Conservation (phyloP, 768 basidiomycete genomes). For the Suillus paluster region DNA sequence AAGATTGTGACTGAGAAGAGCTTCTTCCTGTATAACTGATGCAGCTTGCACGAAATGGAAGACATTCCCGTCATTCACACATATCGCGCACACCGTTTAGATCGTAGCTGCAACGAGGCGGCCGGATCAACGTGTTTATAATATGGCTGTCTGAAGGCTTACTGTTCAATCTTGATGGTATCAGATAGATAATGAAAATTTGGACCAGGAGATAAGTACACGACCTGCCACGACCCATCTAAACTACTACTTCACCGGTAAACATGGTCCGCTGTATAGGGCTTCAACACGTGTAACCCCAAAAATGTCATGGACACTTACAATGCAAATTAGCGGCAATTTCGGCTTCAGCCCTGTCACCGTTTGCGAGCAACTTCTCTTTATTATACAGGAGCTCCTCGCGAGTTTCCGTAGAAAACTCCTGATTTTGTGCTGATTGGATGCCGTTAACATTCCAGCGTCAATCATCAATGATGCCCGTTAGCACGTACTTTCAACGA, state of each 20-base stretch:
- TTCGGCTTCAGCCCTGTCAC: constrained; percentile 96
- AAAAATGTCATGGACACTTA: constrained; percentile 38
- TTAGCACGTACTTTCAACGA: constrained; percentile 87
- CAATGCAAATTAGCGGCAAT: constrained; percentile 92
- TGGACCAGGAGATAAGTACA: constrained; percentile 28
- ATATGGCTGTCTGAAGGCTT: neutral
- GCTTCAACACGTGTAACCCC: constrained; percentile 26
- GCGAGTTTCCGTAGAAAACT: constrained; percentile 96
- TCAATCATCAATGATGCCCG: constrained; percentile 13
- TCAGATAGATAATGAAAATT: neutral
- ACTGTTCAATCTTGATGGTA: constrained; percentile 5
- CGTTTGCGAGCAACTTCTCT: constrained; percentile 96
- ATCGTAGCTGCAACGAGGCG: neutral
- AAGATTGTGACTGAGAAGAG: constrained; percentile 9
- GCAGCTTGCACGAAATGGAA: constrained; percentile 3
- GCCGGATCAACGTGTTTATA: constrained; percentile 5
- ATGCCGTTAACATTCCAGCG: constrained; percentile 6
- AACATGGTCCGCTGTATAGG: constrained; percentile 75
- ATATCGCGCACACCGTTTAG: neutral
- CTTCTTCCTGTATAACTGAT: neutral
- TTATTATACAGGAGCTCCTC: constrained; percentile 99
- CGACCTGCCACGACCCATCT: constrained; percentile 15
- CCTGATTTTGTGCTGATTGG: constrained; percentile 90
- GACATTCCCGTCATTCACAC: constrained; percentile 4
- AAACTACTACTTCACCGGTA: constrained; percentile 60